Evolutionary conservation across 306 rosid species (phyloP).

Genomic region (Quercus variabilis): DNA sequence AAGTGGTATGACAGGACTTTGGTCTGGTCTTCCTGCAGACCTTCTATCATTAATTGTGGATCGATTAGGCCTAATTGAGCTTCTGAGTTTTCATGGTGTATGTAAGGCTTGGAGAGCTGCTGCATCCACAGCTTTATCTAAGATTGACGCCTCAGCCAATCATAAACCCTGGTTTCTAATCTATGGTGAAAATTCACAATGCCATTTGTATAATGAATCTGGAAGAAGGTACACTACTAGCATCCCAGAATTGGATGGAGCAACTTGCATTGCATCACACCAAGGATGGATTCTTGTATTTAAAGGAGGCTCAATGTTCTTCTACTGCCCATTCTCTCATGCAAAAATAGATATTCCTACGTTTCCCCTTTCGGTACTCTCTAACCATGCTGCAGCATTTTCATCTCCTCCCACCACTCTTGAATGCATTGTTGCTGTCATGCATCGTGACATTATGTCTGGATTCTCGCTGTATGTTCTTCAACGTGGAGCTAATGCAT

Average conservation of each 20-base stretch:
- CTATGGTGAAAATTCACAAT: constrained; percentile 1
- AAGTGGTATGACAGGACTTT: not conserved
- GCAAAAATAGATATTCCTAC: constrained; percentile 17
- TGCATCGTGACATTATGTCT: not conserved
- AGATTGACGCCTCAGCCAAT: not conserved
- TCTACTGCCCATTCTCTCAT: constrained; percentile 21
- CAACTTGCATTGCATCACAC: constrained; percentile 26
- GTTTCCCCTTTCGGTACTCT: not conserved
- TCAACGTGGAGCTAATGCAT: not conserved
- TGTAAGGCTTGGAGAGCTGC: constrained; percentile 22
- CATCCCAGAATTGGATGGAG: constrained; percentile 13
- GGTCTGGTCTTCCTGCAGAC: constrained; percentile 15
- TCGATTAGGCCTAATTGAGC: constrained; percentile 1
- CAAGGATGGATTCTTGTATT: constrained; percentile 29
- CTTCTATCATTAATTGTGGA: constrained; percentile 8
- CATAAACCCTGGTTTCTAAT: constrained; percentile 11
- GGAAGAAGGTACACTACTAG: not conserved
- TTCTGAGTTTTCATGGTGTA: constrained; percentile 20
- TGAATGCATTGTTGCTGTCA: constrained; percentile 7
- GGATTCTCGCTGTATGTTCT: not conserved
- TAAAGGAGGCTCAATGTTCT: constrained; percentile 12
- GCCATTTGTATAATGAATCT: not conserved
- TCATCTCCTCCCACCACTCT: constrained; percentile 17
- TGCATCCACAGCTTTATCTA: constrained; percentile 7
- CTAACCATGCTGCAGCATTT: constrained; percentile 20